Conservation (phyloP, 2,329 filamentous ascomycete genomes). For the Lomentospora prolificans region DNA sequence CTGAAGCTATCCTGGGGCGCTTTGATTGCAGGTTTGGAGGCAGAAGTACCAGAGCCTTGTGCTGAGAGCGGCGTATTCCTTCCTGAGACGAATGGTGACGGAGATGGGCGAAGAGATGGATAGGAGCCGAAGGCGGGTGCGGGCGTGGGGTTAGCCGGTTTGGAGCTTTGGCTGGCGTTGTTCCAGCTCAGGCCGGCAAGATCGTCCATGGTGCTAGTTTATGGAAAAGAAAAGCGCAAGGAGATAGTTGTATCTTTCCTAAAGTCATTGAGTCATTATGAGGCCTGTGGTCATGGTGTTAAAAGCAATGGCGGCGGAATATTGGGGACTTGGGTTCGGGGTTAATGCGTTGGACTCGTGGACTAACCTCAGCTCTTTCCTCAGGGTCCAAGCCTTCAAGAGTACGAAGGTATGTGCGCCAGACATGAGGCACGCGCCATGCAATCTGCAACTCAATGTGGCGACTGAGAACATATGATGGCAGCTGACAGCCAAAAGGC, state of each 20-base stretch:
- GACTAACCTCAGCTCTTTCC: too few relatives aligned
- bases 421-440: too few relatives aligned
- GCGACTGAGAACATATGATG: too few relatives aligned
- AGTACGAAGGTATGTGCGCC: too few relatives aligned
- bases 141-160: slow-evolving; percentile 27
- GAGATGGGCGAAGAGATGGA: slow-evolving; percentile 43
- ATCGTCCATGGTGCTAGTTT: slow-evolving; percentile 44
- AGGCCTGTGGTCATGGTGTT: neutral
- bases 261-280: slow-evolving; percentile 4
- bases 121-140: slow-evolving; percentile 35
- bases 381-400: too few relatives aligned
- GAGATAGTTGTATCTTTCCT: neutral
- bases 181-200: slow-evolving; percentile 53
- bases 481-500: too few relatives aligned
- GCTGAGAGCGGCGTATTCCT: slow-evolving; percentile 46
- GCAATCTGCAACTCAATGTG: too few relatives aligned
- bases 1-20: slow-evolving; percentile 65
- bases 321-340: neutral
- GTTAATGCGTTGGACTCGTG: neutral
- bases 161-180: slow-evolving; percentile 24
- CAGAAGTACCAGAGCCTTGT: slow-evolving; percentile 33
- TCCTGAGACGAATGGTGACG: slow-evolving; percentile 45
- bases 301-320: neutral
- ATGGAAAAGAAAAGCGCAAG: neutral
- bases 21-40: slow-evolving; percentile 37